Percentiles rank a stretch among this genome's conserved stretches.
Evolutionary conservation across 2,329 filamentous ascomycete genomes (phyloP).

Genomic region (Beauveria bassiana): DNA sequence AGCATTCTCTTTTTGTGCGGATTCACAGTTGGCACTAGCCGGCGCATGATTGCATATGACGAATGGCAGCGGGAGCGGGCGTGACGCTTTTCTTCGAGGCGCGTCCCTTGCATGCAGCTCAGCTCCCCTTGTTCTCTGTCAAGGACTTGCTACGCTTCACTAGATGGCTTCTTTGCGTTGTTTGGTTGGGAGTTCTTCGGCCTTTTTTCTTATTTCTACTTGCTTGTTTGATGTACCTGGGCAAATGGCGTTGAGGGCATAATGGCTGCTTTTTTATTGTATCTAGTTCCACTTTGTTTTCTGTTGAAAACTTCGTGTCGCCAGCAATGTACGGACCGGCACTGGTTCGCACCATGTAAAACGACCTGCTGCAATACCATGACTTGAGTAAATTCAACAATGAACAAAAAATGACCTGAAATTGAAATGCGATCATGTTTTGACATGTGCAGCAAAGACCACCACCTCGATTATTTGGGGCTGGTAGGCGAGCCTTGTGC

Average conservation of each 20-base stretch:
- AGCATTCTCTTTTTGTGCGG: slow-evolving; percentile 4
- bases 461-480: neutral
- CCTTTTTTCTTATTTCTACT: neutral
- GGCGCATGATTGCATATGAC: slow-evolving; percentile 10
- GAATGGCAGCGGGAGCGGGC: neutral
- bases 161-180: slow-evolving; percentile 11
- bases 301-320: neutral
- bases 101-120: neutral
- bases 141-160: slow-evolving; percentile 8
- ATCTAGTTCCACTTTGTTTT: slow-evolving; percentile 1
- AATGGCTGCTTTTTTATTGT: slow-evolving; percentile 2
- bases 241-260: slow-evolving; percentile 12
- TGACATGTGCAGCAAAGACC: neutral
- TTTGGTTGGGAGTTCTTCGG: slow-evolving; percentile 10
- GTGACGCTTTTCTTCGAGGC: neutral
- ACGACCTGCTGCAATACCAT: neutral
- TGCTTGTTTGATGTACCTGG: neutral
- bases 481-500: neutral
- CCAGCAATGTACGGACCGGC: neutral
- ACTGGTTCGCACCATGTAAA: neutral
- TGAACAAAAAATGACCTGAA: neutral
- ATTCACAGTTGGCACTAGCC: neutral
- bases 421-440: neutral
- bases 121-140: neutral
- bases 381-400: neutral